Evolutionary conservation across 352 stramenopile genomes (phyloP), one percentile per base, ranked within the genome.

Genomic region (Phytophthora colocasiae): DNA sequence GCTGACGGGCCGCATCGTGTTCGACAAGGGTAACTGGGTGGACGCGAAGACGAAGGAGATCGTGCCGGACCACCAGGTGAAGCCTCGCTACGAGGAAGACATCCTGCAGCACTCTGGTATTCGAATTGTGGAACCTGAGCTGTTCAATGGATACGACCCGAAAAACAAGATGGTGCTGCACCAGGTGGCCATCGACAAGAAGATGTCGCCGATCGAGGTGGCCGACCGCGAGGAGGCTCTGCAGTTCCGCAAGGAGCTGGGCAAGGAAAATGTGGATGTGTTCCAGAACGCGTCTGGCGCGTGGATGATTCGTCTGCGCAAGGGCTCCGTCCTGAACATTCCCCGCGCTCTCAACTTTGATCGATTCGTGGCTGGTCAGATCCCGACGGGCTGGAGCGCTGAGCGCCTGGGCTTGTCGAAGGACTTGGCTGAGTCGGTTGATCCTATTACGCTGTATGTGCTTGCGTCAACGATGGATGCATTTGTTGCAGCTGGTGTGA

Each of bases 61-160:
- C 31, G 79, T 97, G 17, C 48, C 77, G 4, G 90, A 96, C 49
- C 68, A 77, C 36, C 76, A 96, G 29, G 69, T 96, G 59, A 97
- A 97, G 75, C 17, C 73, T 39, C 76, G 78, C 8, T 97, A 95
- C 70, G 90, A 97, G 58, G 84, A 93, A 48, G 75, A 82, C 27
- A 83, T 97, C 15, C 29, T 97, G 14, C 73, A 84, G 40, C 88
- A 95, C 64, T 78, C 81, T 1, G 90, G 90, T 14, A 95, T 96
- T 57, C 87, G 90, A 36, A 84, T 97, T 24, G 73, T 96, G 32
- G 90, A 97, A 66, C 89, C 90, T 3, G 89, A 90, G 15, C 75
- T 97, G 36, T 94, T 96, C 58, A 83, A 96, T 26, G 90, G 85
- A 14, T 97, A 96, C 72, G 89, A 97, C 54, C 89, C 90, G 34